These are phyloP conservation scores for Ascochyta koolunga DNA, from an alignment of 2,329 filamentous ascomycete genomes.

Conservation along the genomic window DNA sequence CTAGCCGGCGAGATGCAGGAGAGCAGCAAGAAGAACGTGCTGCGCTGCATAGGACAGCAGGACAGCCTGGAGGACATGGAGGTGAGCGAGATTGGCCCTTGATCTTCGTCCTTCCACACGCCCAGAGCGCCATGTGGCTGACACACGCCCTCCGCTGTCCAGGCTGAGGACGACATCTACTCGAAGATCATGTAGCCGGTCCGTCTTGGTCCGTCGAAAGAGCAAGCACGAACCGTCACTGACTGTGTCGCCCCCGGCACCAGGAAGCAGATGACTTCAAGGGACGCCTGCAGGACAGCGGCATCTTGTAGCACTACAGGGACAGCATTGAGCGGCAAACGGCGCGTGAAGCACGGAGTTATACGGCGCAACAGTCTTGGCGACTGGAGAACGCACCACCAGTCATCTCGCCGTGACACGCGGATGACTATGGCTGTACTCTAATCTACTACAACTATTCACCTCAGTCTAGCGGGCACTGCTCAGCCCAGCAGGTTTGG, in stretches of 20 bases:
- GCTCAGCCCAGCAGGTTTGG: slow-evolving; percentile 38
- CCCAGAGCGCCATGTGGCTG: slow-evolving; percentile 47
- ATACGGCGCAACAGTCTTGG: slow-evolving; percentile 12
- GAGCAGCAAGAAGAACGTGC: slow-evolving; percentile 98
- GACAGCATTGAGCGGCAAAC: slow-evolving; percentile 28
- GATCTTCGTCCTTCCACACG: slow-evolving; percentile 20
- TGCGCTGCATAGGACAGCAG: slow-evolving; percentile 94
- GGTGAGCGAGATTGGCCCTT: slow-evolving; percentile 66
- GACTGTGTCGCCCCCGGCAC: slow-evolving; percentile 30
- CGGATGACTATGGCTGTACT: slow-evolving; percentile 48
- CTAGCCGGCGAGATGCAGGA: slow-evolving; percentile 97
- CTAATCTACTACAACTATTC: slow-evolving; percentile 40
- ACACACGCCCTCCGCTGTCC: slow-evolving; percentile 50
- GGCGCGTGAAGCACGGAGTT: slow-evolving; percentile 17
- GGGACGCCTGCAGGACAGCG: slow-evolving; percentile 37
- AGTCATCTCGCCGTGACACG: slow-evolving; percentile 44
- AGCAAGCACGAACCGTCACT: slow-evolving; percentile 31
- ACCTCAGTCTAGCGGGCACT: slow-evolving; percentile 28
- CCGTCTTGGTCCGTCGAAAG: slow-evolving; percentile 20
- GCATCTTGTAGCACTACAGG: slow-evolving; percentile 32
- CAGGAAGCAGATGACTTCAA: slow-evolving; percentile 43
- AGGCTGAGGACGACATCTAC: slow-evolving; percentile 85
- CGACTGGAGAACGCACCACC: slow-evolving; percentile 46
- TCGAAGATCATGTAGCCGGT: slow-evolving; percentile 78
- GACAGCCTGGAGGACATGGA: slow-evolving; percentile 99